Base-by-base conservation (phyloP, 257 asterid genomes). In the Penstemon newberryi region DNA sequence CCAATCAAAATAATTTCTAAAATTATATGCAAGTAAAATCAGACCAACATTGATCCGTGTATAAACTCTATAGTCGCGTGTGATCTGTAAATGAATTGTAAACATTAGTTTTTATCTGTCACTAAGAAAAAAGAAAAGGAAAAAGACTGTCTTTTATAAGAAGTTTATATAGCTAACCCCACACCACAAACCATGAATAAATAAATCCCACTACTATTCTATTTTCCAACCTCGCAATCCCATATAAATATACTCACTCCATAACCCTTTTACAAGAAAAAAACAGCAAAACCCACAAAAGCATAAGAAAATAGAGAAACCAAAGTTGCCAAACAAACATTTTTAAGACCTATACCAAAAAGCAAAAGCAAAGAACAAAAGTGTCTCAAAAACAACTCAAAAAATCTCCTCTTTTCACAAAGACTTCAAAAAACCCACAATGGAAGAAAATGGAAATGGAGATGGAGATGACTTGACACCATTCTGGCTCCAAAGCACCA, bases 401-500 rank as follows among this genome's bases (percentile, higher is more conserved):
- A 64, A 54, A 47, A 18, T 25, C 61, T 53, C 50, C 57, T 9
- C 56, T 55, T 55, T 67, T 49, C 71, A 63, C 56, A 76, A 73
- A 73, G 75, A 58, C 13, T 60, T 40, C 18, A 55, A 51, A 57
- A 47, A 44, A 61, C 41, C 18, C 18, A 66, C 66, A 68, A 86
- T 84, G 91, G 96, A 85, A 49, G 92, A 83, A 65, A 83, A 79
- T 36, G 88, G 80, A 54, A 25, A 25, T 25, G 33, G 33, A 15
- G 91, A 87, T 50, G 82, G 79, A 61, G 88, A 82, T 10, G 79
- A 77, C 19, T 39, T 43, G 66, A 79, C 92, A 2, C 98, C 97
- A 60, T 92, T 92, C 67, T 92, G 98, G 98, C 69, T 85, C 11
- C 87, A 85, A 53, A 79, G 75, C 78, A 71, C 69, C 83, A 55